Evolutionary conservation across 139 green algal genomes (phyloP).

Genomic region (Chlorella ohadii): DNA sequence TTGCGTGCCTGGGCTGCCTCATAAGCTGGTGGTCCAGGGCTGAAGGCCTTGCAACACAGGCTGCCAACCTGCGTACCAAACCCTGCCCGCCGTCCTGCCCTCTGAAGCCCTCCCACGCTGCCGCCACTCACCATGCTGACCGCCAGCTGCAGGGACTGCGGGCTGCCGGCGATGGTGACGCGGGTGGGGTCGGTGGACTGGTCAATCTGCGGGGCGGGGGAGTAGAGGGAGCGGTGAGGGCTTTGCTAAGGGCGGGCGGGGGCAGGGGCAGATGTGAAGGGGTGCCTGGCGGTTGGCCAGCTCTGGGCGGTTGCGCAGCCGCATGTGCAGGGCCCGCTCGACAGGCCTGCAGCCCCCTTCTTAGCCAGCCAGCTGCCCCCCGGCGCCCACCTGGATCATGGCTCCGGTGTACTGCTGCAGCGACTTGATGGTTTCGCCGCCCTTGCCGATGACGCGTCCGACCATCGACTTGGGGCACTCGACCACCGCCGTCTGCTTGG

Average conservation of each 20-base stretch:
- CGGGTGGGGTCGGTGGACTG: conserved; percentile 86
- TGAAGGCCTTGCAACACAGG: no score
- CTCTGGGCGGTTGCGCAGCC: not conserved
- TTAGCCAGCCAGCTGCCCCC: not conserved
- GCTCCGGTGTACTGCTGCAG: conserved; percentile 86
- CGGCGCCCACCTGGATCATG: conserved; percentile 79
- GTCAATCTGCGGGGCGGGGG: conserved; percentile 62
- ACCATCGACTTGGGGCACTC: conserved; percentile 92
- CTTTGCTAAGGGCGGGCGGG: no score
- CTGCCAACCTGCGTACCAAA: no score
- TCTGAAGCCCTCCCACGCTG: no score
- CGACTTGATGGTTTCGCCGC: conserved; percentile 94
- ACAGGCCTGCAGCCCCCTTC: no score
- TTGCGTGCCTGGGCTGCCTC: no score
- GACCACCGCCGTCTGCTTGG: conserved; percentile 65
- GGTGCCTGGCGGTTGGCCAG: not conserved
- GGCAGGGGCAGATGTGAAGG: not conserved
- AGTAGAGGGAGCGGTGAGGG: not conserved
- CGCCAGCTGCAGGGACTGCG: conserved; percentile 54
- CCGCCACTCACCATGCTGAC: conserved; percentile 34
- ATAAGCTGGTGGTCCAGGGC: no score
- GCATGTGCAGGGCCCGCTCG: no score
- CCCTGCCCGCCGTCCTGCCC: no score
- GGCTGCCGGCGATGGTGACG: conserved; percentile 85
- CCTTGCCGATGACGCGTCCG: conserved; percentile 93